Conservation (phyloP, 1,139 yeast species). For the Suhomyces ambrosiae region DNA sequence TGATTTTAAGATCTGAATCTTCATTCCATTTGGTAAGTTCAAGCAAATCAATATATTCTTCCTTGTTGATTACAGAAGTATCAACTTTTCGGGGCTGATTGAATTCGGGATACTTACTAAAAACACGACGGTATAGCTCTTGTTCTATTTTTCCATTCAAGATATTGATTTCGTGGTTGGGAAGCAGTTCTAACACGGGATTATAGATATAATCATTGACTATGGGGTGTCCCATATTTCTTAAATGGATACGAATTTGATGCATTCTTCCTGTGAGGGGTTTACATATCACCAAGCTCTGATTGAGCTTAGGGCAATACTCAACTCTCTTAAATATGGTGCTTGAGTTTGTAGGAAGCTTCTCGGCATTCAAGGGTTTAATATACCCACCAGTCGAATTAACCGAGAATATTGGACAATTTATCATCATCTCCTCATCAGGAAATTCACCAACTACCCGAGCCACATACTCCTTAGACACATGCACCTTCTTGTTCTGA, state of each 20-base stretch:
- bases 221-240: constrained; percentile 68
- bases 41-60: constrained; percentile 21
- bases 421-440: constrained; percentile 21
- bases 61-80: constrained; percentile 12
- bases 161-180: constrained; percentile 19
- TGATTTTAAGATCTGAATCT: constrained; percentile 15
- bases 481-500: constrained; percentile 34
- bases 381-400: constrained; percentile 41
- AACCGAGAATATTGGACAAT: constrained; percentile 41
- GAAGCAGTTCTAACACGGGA: constrained; percentile 16
- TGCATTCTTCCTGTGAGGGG: constrained; percentile 80
- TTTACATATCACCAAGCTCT: constrained; percentile 62
- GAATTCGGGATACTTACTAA: constrained; percentile 20
- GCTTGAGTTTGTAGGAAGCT: constrained; percentile 33
- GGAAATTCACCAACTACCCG: constrained; percentile 63
- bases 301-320: constrained; percentile 32
- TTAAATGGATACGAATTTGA: constrained; percentile 74
- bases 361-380: constrained; percentile 31
- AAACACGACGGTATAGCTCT: constrained; percentile 28
- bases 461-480: constrained; percentile 58
- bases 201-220: constrained; percentile 66
- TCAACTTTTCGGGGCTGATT: constrained; percentile 11
- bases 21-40: constrained; percentile 18
- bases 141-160: constrained; percentile 31
- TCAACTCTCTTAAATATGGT: constrained; percentile 34